Evolutionary conservation across 202 grass and related monocot genomes (phyloP).

Genomic region (Panicum hallii): DNA sequence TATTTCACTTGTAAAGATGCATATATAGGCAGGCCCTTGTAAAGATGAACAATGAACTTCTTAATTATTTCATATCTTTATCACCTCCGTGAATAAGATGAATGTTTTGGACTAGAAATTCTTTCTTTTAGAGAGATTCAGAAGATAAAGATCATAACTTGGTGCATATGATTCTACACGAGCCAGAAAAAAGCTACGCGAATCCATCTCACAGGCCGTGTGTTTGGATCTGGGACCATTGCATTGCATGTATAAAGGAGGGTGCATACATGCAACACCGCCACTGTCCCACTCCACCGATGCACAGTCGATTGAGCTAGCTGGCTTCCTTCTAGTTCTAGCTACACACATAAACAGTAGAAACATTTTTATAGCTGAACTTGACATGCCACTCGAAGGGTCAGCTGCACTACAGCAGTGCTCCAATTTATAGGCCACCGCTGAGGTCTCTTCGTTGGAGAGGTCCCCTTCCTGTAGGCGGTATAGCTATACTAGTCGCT

Average conservation of each 20-base stretch:
- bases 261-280: slow-evolving; percentile 23
- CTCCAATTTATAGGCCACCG: slow-evolving; percentile 62
- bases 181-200: not conserved
- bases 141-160: not conserved
- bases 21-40: not conserved
- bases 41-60: not conserved
- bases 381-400: not conserved
- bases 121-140: not conserved
- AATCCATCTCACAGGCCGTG: not conserved
- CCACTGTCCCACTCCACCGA: slow-evolving; percentile 25
- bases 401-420: slow-evolving; percentile 3
- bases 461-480: slow-evolving; percentile 42
- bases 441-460: slow-evolving; percentile 41
- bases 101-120: not conserved
- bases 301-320: slow-evolving; percentile 22
- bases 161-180: not conserved
- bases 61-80: not conserved
- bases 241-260: not conserved
- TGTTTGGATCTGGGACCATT: slow-evolving; percentile 15
- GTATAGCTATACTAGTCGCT: not conserved
- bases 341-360: not conserved
- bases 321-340: not conserved
- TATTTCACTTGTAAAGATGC: not conserved
- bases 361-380: slow-evolving; percentile 3
- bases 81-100: not conserved